Conservation (phyloP, 208 protist species). For the Crithidia fasciculata region DNA sequence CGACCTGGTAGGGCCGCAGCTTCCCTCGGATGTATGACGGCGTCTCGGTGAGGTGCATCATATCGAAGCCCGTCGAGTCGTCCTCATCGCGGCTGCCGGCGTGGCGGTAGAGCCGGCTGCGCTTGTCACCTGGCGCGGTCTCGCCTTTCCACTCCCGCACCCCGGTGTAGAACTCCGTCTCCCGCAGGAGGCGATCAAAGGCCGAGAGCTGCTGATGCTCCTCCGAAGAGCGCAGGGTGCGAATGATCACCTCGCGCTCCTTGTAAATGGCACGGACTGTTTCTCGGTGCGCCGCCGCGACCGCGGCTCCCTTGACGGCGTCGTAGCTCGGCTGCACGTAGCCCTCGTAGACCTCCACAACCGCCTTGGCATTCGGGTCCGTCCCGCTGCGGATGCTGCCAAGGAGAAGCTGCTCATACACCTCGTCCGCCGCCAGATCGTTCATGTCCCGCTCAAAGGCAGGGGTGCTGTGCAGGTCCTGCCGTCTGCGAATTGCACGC, state of each 20-base stretch:
- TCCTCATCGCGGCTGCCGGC: constrained; percentile 36
- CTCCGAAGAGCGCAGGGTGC: constrained; percentile 56
- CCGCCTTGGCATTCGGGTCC: constrained; percentile 70
- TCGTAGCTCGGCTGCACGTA: constrained; percentile 78
- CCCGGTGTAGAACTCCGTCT: constrained; percentile 91
- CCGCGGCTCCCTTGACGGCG: constrained; percentile 34
- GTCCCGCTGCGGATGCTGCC: constrained; percentile 65
- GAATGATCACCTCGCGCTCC: constrained; percentile 76
- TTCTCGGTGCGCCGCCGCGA: constrained; percentile 45
- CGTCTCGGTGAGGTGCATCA: constrained; percentile 81
- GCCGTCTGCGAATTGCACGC: constrained; percentile 54
- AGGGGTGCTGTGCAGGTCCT: constrained; percentile 67
- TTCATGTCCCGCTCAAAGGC: constrained; percentile 76
- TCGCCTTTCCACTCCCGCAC: constrained; percentile 72
- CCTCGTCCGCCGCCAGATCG: constrained; percentile 68
- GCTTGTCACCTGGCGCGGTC: constrained; percentile 7
- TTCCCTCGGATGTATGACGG: constrained; percentile 90
- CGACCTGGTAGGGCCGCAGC: constrained; percentile 97
- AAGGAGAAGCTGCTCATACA: constrained; percentile 87
- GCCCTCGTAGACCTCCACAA: constrained; percentile 65
- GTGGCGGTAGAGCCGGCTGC: constrained; percentile 36
- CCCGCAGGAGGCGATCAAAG: constrained; percentile 78
- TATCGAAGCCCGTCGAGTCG: constrained; percentile 58
- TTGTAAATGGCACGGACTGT: constrained; percentile 48
- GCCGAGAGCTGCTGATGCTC: constrained; percentile 63